Base-by-base conservation (phyloP, 768 basidiomycete genomes). In the Suillus tomentosus region DNA sequence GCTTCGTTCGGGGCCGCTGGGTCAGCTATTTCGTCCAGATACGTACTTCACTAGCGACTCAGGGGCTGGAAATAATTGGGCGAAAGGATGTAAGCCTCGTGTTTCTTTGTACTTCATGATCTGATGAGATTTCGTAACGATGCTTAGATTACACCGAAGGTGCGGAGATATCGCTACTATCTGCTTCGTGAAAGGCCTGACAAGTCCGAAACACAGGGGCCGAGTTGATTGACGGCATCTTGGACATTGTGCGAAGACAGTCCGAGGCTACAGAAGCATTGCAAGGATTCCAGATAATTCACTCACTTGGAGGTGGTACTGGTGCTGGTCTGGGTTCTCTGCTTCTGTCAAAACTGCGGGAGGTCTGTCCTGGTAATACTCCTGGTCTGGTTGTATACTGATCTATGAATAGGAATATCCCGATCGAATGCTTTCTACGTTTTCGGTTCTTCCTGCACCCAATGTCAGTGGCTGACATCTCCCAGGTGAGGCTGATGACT, bases 21-120 rank as follows among this genome's bases (percentile, higher is more conserved):
- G 95, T 3, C 69, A 73, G 9, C 81, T 99, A 7, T 97, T 95
- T 79, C 85, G 89, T 57, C 96, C 96, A 2, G 94, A 95, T 72
- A 96, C 93, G 2, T 96, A 84, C 73, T 73, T 95, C 55, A 84
- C 85, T 43, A 83, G 87, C 7, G 76, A 83, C 51, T 78, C 79
- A 63, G 84, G 87, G 58, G 88, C 95, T 1, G 95, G 95, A 19
- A 97, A 98, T 71, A 96, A 96, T 67, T 97, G 94, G 92, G 95
- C 94, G 17, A 96, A 97, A 79, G 94, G 92, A 83, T 92, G 92
- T 92, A 69, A 78, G 89, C 78, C 24, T 11, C 10, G 57, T 61
- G 60, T 10, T 14, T 10, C 80, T 48, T 43, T 48, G n/a, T 55
- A 31, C 31, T 17, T 63, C 40, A 22, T 63, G 42, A 56, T 55